A percentile compares a stretch with the other conserved stretches of the same genome.
phyloP scores from a whole-genome alignment of 352 stramenopile genomes.

The Phytophthora boehmeriae region DNA sequence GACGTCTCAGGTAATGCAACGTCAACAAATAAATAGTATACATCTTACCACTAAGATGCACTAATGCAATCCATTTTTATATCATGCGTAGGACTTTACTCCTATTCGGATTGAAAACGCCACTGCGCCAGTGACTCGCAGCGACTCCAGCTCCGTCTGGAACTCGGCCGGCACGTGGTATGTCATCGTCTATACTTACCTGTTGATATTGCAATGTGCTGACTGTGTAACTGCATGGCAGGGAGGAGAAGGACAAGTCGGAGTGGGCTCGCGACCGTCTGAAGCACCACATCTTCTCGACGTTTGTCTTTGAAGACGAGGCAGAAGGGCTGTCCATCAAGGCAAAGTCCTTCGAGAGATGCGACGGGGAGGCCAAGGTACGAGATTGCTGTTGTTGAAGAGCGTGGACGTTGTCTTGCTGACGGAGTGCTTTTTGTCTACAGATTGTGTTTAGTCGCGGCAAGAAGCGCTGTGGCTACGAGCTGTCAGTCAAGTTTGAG shows the following conservation, averaged over 20 bases:
- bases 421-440: neutral
- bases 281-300: constrained; percentile 69
- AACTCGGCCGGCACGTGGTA: constrained; percentile 85
- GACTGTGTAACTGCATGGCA: constrained; percentile 22
- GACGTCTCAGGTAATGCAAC: constrained; percentile 62
- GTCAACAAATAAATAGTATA: neutral
- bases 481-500: constrained; percentile 84
- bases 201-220: too few relatives aligned
- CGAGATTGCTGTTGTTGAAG: neutral
- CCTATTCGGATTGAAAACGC: constrained; percentile 67
- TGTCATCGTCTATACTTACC: constrained; percentile 10
- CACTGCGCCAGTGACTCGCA: constrained; percentile 17
- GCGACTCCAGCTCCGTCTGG: constrained; percentile 71
- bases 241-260: constrained; percentile 86
- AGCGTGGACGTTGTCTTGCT: constrained; percentile 1
- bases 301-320: constrained; percentile 63
- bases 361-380: constrained; percentile 85
- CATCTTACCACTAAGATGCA: constrained; percentile 2
- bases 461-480: constrained; percentile 87
- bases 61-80: constrained; percentile 2
- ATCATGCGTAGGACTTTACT: constrained; percentile 69
- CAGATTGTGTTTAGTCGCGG: constrained; percentile 81
- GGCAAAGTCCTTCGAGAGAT: constrained; percentile 64
- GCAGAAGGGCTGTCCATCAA: constrained; percentile 56
- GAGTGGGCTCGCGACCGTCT: constrained; percentile 77